phyloP scores from a whole-genome alignment of 2,329 filamentous ascomycete genomes.

The Cordyceps militaris region DNA sequence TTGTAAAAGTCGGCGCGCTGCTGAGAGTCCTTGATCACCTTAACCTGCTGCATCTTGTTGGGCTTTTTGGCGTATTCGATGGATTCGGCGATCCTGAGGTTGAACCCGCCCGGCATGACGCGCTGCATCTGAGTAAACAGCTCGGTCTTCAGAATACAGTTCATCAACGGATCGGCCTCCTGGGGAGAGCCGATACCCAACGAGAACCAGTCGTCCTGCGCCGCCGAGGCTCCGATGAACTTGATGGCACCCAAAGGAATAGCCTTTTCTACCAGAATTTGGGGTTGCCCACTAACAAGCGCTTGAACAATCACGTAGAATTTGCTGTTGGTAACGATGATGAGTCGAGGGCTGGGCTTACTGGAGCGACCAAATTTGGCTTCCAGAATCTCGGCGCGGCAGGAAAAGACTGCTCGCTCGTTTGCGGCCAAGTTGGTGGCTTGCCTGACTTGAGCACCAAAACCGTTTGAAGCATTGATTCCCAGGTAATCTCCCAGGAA shows the following conservation, averaged over 20 bases:
- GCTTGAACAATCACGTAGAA: conserved; percentile 85
- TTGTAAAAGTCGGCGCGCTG: conserved; percentile 82
- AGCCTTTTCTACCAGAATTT: conserved; percentile 73
- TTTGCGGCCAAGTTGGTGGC: conserved; percentile 63
- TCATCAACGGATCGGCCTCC: conserved; percentile 88
- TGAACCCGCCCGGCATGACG: conserved; percentile 71
- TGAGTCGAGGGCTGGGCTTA: conserved; percentile 78
- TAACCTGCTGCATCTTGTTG: conserved; percentile 81
- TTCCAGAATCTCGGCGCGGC: conserved; percentile 80
- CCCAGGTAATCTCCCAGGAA: conserved; percentile 95
- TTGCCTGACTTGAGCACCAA: conserved; percentile 72
- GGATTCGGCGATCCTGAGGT: conserved; percentile 71
- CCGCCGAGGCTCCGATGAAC: conserved; percentile 70
- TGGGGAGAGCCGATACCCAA: conserved; percentile 83
- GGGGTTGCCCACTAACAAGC: conserved; percentile 71
- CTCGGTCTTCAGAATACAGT: conserved; percentile 93
- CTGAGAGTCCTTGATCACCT: conserved; percentile 81
- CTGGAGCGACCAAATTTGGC: conserved; percentile 95
- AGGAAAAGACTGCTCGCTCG: conserved; percentile 81
- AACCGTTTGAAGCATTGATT: conserved; percentile 70
- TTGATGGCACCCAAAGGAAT: conserved; percentile 84
- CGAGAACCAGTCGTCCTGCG: conserved; percentile 95
- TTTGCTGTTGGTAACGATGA: conserved; percentile 78
- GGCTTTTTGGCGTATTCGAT: conserved; percentile 99
- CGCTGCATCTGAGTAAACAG: conserved; percentile 88